A percentile compares a stretch with the other conserved stretches of the same genome.
phyloP scores from a whole-genome alignment of 257 asterid genomes.

The Cordia subcordata region DNA sequence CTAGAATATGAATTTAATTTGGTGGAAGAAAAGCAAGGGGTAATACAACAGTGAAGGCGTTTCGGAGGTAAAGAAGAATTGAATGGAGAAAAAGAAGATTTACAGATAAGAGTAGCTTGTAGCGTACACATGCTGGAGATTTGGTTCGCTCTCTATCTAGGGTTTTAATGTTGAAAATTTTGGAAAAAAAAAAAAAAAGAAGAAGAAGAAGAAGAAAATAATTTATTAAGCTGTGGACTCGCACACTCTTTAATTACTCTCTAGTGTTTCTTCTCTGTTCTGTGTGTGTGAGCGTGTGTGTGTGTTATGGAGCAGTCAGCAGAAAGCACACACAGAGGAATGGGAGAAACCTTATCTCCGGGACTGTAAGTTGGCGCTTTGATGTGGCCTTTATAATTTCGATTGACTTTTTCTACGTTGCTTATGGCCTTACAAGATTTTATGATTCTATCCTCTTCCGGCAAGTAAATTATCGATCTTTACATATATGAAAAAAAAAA shows the following conservation, averaged over 20 bases:
- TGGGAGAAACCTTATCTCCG: slow-evolving; percentile 6
- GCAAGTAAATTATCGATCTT: too few relatives aligned
- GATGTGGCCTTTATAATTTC: not conserved
- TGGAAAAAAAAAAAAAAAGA: too few relatives aligned
- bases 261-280: too few relatives aligned
- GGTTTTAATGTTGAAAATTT: not conserved
- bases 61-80: slow-evolving; percentile 17
- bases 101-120: slow-evolving; percentile 50
- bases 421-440: too few relatives aligned
- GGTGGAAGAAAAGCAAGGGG: slow-evolving; percentile 15
- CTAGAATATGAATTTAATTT: slow-evolving; percentile 9
- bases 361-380: not conserved
- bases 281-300: too few relatives aligned
- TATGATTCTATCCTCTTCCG: too few relatives aligned
- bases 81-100: slow-evolving; percentile 31
- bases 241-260: too few relatives aligned
- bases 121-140: slow-evolving; percentile 21
- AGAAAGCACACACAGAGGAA: not conserved
- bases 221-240: not conserved
- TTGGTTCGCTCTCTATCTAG: not conserved
- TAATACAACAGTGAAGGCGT: slow-evolving; percentile 14
- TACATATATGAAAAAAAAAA: too few relatives aligned
- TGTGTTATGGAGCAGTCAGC: not conserved
- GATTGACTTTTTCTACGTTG: too few relatives aligned
- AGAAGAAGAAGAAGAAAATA: not conserved